These are phyloP conservation scores for Tribonema minus DNA, from an alignment of 108 stramenopile species.

Conservation along the genomic window DNA sequence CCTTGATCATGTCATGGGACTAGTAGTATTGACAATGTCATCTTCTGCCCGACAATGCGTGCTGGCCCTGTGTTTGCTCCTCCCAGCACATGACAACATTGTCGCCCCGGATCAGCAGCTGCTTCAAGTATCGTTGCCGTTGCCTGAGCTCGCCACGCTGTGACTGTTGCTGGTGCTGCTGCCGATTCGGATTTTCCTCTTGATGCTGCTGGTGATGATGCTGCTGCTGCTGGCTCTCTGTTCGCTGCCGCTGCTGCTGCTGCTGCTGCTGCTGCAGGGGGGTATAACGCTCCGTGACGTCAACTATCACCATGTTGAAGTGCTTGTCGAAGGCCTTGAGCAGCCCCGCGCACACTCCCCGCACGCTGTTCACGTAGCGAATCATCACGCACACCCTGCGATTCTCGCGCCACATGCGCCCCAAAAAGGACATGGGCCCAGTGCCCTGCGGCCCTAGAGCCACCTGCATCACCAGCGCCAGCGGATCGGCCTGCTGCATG, in stretches of 20 bases:
- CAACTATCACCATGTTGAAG: constrained; percentile 41
- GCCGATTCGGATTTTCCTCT: no score
- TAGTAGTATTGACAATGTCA: no score
- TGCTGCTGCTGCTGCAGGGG: not conserved
- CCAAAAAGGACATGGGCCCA: constrained; percentile 16
- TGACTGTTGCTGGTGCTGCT: not conserved
- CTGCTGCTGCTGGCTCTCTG: not conserved
- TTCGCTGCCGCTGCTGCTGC: not conserved
- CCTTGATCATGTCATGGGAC: no score
- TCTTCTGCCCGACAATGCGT: no score
- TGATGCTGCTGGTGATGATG: no score
- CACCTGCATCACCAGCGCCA: not conserved
- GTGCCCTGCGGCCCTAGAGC: not conserved
- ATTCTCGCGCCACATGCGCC: constrained; percentile 18
- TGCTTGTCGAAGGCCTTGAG: constrained; percentile 47
- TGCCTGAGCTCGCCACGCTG: not conserved
- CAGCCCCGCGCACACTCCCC: constrained; percentile 30
- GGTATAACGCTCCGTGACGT: constrained; percentile 32
- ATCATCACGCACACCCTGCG: constrained; percentile 24
- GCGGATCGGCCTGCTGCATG: not conserved
- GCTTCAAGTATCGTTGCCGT: constrained; percentile 32
- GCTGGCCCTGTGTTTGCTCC: not conserved
- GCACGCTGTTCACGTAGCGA: constrained; percentile 34
- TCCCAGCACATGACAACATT: constrained; percentile 49
- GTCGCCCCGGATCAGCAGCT: constrained; percentile 45